Evolutionary conservation across 768 basidiomycete genomes (phyloP), one percentile per base, ranked within the genome.

Genomic region (Paxillus ammoniavirescens): DNA sequence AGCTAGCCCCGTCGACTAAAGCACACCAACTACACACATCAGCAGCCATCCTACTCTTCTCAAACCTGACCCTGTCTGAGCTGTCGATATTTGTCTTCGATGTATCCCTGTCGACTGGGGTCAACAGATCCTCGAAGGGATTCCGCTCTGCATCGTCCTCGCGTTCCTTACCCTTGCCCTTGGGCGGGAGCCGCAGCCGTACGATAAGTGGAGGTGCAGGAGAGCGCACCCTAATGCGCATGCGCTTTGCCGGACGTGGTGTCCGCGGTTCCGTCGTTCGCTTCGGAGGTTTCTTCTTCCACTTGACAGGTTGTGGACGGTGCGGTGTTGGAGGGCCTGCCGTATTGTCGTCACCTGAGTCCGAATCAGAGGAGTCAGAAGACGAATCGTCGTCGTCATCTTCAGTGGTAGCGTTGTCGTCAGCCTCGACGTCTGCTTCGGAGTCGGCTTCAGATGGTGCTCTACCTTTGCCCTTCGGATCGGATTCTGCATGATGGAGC

Each of bases 101-200:
- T 42, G 80, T 86, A 64, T 93, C 91, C 35, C 91, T 82, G 50
- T 96, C 89, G 15, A 76, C 76, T 2, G 76, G 70, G 13, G 69
- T 70, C 35, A 98, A 76, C 38, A 96, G 77, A 18, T 93, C 94
- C 44, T 97, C 94, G 64, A 95, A 98, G 47, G 93, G 75, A 23
- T 86, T 85, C 41, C 73, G 69, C 10, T 71, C 68, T 26, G 76
- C 73, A 7, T 86, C 86, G 8, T 86, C 85, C 50, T 91, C 87
- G 15, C 80, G 78, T 38, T 84, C 84, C 64, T 83, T 87, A 31
- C 82, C 82, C 66, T 88, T 89, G 30, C 81, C 80, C 60, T 83
- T 81, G n/a, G 78, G 76, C 1, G 79, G 75, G 8, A 86, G 69
- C 28, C 82, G 81, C 44, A 85, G 72, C 21, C 81, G 79, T 21